A percentile compares a stretch with the other conserved stretches of the same genome.
Evolutionary conservation across 148 eudicot species (phyloP).

Genomic region (Rhododendron williamsianum): DNA sequence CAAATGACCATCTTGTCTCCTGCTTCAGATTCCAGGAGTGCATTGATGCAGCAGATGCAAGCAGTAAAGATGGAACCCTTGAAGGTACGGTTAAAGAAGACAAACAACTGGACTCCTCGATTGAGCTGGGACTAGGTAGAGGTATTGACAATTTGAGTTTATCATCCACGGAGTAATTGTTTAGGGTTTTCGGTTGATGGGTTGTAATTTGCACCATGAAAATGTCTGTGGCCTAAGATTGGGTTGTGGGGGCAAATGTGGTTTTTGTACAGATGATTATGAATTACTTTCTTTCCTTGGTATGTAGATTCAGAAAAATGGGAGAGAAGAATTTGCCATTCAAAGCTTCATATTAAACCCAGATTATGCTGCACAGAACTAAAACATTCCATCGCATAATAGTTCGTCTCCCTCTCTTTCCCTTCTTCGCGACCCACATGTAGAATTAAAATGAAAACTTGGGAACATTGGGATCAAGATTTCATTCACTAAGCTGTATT

Average conservation of each 20-base stretch:
- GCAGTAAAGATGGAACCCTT: slow-evolving; percentile 10
- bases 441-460: not conserved
- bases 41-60: slow-evolving; percentile 21
- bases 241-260: not conserved
- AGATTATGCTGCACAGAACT: not conserved
- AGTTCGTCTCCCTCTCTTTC: not conserved
- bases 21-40: slow-evolving; percentile 57
- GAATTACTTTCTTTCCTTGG: not conserved
- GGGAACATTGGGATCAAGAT: not conserved
- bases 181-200: not conserved
- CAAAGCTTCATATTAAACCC: not conserved
- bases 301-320: not conserved
- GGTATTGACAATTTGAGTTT: slow-evolving; percentile 34
- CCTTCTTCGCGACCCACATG: not conserved
- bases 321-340: not conserved
- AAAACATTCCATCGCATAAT: not conserved
- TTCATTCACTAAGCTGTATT: not conserved
- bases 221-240: not conserved
- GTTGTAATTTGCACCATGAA: slow-evolving; percentile 2
- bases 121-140: slow-evolving; percentile 25
- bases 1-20: slow-evolving; percentile 54
- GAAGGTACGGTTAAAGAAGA: slow-evolving; percentile 6
- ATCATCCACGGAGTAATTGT: slow-evolving; percentile 23
- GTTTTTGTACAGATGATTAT: not conserved
- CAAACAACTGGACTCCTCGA: slow-evolving; percentile 18